phyloP scores from a whole-genome alignment of 2,329 filamentous ascomycete species.

The Lachnellula cervina region DNA sequence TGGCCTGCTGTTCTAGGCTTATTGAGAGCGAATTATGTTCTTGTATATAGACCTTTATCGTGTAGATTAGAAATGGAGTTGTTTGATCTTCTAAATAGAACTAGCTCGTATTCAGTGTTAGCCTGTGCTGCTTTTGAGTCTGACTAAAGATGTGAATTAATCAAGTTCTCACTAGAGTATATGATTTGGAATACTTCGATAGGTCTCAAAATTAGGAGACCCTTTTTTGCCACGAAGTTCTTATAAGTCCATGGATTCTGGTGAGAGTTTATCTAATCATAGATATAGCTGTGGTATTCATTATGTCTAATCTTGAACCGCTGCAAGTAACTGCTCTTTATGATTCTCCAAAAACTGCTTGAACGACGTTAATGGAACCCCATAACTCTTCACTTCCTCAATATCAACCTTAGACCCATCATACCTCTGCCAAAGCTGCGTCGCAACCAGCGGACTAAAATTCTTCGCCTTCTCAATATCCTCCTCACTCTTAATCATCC shows the following conservation, averaged over 20 bases:
- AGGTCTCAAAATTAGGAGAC: too few relatives aligned
- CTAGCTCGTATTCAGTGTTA: too few relatives aligned
- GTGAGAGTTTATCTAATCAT: too few relatives aligned
- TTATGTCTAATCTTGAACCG: not conserved
- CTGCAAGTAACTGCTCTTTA: not conserved
- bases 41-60: not conserved
- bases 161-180: too few relatives aligned
- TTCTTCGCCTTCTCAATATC: not conserved
- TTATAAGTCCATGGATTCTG: too few relatives aligned
- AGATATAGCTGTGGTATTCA: too few relatives aligned
- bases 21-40: not conserved
- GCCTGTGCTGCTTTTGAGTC: too few relatives aligned
- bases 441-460: not conserved
- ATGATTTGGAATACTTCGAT: too few relatives aligned
- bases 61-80: not conserved
- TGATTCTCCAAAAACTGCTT: not conserved
- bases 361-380: not conserved
- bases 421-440: conserved; percentile 1
- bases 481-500: not conserved
- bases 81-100: too few relatives aligned
- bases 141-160: too few relatives aligned
- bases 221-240: too few relatives aligned
- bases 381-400: conserved; percentile 4
- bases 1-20: not conserved
- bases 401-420: conserved; percentile 3